These are phyloP conservation scores for Claviceps fusiformis DNA, from an alignment of 2,329 filamentous ascomycete genomes.

Conservation along the genomic window DNA sequence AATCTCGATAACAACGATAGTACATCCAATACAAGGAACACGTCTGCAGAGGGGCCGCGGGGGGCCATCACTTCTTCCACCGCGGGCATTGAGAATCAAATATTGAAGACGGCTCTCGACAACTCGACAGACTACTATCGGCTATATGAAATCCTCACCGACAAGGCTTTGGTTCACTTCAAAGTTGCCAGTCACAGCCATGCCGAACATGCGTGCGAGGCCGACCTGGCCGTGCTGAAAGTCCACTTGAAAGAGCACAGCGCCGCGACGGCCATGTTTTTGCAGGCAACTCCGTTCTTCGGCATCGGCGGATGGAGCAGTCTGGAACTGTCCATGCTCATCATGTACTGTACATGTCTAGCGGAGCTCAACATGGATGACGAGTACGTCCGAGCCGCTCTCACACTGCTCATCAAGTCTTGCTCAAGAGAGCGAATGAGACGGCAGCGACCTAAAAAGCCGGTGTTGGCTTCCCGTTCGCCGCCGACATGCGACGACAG, in stretches of 20 bases:
- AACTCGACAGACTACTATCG: slow-evolving; percentile 51
- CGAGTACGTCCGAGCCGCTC: slow-evolving; percentile 63
- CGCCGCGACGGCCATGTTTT: slow-evolving; percentile 64
- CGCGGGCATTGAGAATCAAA: slow-evolving; percentile 27
- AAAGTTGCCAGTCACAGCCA: slow-evolving; percentile 65
- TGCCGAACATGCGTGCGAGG: slow-evolving; percentile 62
- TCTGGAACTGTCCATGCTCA: slow-evolving; percentile 69
- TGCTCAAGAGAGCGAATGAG: slow-evolving; percentile 40
- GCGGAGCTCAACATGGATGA: slow-evolving; percentile 62
- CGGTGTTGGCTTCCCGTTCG: slow-evolving; percentile 10
- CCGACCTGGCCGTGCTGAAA: slow-evolving; percentile 76
- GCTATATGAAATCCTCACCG: slow-evolving; percentile 64
- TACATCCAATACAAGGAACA: slow-evolving; percentile 10
- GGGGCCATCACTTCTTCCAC: slow-evolving; percentile 9
- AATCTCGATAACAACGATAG: slow-evolving; percentile 31
- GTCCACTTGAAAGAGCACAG: slow-evolving; percentile 62
- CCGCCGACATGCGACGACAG: slow-evolving; percentile 4
- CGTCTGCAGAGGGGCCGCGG: background rate
- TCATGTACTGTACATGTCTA: slow-evolving; percentile 75
- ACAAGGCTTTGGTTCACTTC: slow-evolving; percentile 72
- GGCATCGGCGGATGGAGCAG: slow-evolving; percentile 64
- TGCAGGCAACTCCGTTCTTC: slow-evolving; percentile 65
- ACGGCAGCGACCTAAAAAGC: slow-evolving; percentile 24
- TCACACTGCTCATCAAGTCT: slow-evolving; percentile 61
- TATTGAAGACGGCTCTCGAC: slow-evolving; percentile 47